Evolutionary conservation across 352 stramenopile genomes (phyloP).

Genomic region (Phytophthora ohioensis): DNA sequence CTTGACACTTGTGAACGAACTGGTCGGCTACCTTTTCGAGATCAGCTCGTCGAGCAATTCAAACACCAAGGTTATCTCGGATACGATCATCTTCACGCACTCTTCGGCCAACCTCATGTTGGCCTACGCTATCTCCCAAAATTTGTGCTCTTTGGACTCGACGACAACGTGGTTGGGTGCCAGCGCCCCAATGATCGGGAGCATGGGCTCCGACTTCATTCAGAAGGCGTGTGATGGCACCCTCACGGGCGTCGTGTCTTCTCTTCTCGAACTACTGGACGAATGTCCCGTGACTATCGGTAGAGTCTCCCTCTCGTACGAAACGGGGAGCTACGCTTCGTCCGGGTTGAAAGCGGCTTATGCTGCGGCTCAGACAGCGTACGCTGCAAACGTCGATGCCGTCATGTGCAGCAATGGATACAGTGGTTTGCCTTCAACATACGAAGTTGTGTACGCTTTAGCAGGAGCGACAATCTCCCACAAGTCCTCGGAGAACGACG

Average conservation of each 20-base stretch:
- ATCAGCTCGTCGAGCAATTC: constrained; percentile 41
- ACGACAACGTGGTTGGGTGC: constrained; percentile 39
- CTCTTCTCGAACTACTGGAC: constrained; percentile 35
- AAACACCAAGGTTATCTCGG: constrained; percentile 37
- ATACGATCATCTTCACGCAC: constrained; percentile 65
- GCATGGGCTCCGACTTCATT: constrained; percentile 48
- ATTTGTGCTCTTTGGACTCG: constrained; percentile 34
- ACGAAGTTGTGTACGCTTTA: constrained; percentile 22
- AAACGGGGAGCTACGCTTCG: constrained; percentile 34
- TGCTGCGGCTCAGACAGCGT: constrained; percentile 23
- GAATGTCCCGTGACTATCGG: constrained; percentile 42
- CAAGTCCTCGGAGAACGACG: constrained; percentile 33
- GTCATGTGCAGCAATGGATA: constrained; percentile 40
- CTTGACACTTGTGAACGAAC: constrained; percentile 36
- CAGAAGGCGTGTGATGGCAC: constrained; percentile 41
- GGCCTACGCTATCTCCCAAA: constrained; percentile 41
- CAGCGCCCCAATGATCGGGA: constrained; percentile 42
- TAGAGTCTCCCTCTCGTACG: constrained; percentile 34
- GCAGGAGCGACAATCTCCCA: constrained; percentile 24
- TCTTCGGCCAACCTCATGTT: constrained; percentile 66
- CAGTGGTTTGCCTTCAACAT: constrained; percentile 26
- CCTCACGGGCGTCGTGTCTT: constrained; percentile 27
- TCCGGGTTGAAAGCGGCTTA: constrained; percentile 16
- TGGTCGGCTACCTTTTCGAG: constrained; percentile 38
- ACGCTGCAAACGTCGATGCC: constrained; percentile 23